Conservation (phyloP, 306 rosid species). For the Castanea mollissima region DNA sequence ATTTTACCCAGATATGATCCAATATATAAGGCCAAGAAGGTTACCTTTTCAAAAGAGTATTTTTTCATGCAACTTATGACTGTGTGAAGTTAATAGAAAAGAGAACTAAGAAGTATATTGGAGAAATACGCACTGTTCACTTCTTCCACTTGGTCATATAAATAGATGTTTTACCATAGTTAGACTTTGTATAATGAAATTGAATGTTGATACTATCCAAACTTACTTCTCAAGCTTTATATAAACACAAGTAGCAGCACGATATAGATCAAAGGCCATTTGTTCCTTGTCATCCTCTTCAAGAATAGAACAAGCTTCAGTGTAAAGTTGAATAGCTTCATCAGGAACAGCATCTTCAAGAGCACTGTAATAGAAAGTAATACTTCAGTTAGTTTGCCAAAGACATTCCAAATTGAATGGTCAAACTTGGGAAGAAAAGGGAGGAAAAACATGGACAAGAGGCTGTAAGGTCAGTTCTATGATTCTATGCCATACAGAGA, state of each 20-base stretch:
- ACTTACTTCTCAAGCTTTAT: constrained; percentile 89
- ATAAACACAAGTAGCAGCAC: constrained; percentile 66
- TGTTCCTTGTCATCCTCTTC: constrained; percentile 93
- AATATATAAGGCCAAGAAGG: background rate
- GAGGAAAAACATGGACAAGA: background rate
- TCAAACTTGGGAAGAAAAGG: background rate
- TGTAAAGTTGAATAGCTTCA: constrained; percentile 81
- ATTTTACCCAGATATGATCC: background rate
- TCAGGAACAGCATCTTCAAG: constrained; percentile 79
- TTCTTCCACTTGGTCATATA: constrained; percentile 2
- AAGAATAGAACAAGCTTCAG: constrained; percentile 80
- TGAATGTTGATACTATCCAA: constrained; percentile 3
- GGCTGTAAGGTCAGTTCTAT: background rate
- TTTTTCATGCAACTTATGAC: background rate
- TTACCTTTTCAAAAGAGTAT: no score
- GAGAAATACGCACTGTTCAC: background rate
- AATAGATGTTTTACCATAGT: background rate
- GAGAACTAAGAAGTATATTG: background rate
- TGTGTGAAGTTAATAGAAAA: background rate
- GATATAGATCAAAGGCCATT: constrained; percentile 95
- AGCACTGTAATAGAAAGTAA: constrained; percentile 49
- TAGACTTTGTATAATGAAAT: constrained; percentile 2
- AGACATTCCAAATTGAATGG: constrained; percentile 1
- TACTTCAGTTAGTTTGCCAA: background rate
- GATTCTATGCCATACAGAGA: background rate